Base-by-base conservation (phyloP, 2,329 filamentous ascomycete species). In the Alternaria arborescens region DNA sequence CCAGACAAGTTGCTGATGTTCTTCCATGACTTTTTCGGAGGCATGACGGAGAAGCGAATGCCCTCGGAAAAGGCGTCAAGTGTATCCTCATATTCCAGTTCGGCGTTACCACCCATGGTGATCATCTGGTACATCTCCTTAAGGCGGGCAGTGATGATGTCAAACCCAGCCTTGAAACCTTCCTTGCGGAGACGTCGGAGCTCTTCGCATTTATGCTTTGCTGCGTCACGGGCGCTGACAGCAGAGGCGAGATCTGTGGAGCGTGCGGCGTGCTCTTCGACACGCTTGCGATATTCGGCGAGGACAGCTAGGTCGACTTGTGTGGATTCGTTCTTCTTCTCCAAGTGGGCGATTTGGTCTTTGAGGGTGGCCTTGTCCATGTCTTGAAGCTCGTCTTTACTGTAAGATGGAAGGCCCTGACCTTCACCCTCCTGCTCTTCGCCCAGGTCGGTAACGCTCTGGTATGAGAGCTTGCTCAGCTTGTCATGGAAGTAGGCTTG, bases 91-190 rank as follows among this genome's bases (percentile, higher is more conserved):
- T 99, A 88, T 79, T 99, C 96, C 12, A 99, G 87, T 81, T 99
- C 95, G 0, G 95, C 95, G 72, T 99, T 99, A 57, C 95, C 95
- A 63, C 95, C 95, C 93, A 99, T 98, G 22, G 95, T 99, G 78
- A 99, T 99, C 94, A 99, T 97, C 78, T 99, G 95, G 82, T 99
- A 99, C 95, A 99, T 99, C 76, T 99, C 95, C 83, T 99, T 99
- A 46, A 99, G 85, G 1, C 94, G 91, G 24, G 97, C 85, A 1
- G 94, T 98, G 79, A 99, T 99, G 64, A 88, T 91, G 73, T 90
- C 91, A 82, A 99, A 98, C 40, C 96, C 95, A 76, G 96, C 93
- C 94, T 98, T 98, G 86, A 99, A 99, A 36, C 95, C 94, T 71
- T 97, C 94, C 8, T 98, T 85, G 30, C 95, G 92, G 51, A 97